phyloP scores from a whole-genome alignment of 78 protist species.

The Pigoraptor vietnamica region DNA sequence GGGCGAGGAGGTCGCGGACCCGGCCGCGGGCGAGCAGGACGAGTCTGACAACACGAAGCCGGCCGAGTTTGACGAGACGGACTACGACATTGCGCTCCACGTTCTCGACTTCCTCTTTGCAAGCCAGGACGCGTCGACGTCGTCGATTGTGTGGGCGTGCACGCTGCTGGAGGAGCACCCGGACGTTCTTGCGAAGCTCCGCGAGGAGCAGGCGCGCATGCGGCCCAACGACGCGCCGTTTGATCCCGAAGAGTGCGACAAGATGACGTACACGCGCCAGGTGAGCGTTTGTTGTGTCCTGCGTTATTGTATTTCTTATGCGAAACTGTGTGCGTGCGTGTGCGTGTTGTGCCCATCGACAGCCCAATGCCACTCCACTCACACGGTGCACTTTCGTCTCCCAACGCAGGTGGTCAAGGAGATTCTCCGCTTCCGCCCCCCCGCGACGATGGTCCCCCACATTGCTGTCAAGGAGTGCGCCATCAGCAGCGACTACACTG shows the following conservation, averaged over 20 bases:
- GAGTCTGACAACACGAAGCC: slow-evolving; percentile 15
- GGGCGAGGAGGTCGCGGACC: not conserved
- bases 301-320: not conserved
- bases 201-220: slow-evolving; percentile 49
- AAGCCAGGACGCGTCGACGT: slow-evolving; percentile 62
- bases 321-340: too few species aligned
- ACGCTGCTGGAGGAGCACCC: slow-evolving; percentile 50
- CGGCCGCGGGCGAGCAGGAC: slow-evolving; percentile 19
- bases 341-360: too few species aligned
- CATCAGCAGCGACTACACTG: slow-evolving; percentile 40
- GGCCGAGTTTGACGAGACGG: not conserved
- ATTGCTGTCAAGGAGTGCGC: slow-evolving; percentile 33
- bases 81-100: slow-evolving; percentile 3
- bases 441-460: slow-evolving; percentile 66
- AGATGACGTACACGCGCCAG: slow-evolving; percentile 51
- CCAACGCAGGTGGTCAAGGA: slow-evolving; percentile 60
- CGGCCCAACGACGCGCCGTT: slow-evolving; percentile 37
- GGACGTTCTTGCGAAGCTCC: slow-evolving; percentile 42
- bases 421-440: slow-evolving; percentile 71
- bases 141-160: slow-evolving; percentile 54
- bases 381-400: not conserved
- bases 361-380: too few species aligned
- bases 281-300: not conserved
- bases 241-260: slow-evolving; percentile 29
- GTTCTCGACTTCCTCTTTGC: slow-evolving; percentile 63